Percentiles rank a stretch among this genome's conserved stretches.
Conservation (phyloP, 2,329 filamentous ascomycete genomes). For the Talaromyces sp. region DNA sequence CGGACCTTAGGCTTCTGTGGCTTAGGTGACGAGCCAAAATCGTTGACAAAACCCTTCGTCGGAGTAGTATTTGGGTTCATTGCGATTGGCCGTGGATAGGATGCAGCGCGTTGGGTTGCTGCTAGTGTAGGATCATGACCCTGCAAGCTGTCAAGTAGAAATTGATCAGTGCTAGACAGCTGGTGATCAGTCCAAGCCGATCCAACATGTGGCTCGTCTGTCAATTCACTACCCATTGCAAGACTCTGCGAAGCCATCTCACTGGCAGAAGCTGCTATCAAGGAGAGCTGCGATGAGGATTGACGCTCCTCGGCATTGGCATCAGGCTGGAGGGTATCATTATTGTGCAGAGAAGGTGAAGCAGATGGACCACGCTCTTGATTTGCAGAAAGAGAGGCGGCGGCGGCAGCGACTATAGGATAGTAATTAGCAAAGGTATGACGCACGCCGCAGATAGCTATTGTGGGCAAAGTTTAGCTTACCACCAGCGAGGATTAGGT, state of each 20-base stretch:
- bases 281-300: constrained; percentile 41
- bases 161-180: constrained; percentile 38
- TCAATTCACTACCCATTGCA: constrained; percentile 33
- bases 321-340: constrained; percentile 33
- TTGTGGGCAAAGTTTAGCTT: neutral
- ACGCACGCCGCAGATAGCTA: neutral
- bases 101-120: constrained; percentile 37
- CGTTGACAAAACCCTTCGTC: constrained; percentile 40
- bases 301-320: constrained; percentile 30
- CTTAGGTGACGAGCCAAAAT: constrained; percentile 40
- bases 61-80: constrained; percentile 40
- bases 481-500: constrained; percentile 23
- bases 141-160: constrained; percentile 38
- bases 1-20: constrained; percentile 48
- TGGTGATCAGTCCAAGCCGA: constrained; percentile 32
- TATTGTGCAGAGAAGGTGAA: constrained; percentile 33
- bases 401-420: constrained; percentile 23
- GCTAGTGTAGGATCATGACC: constrained; percentile 40
- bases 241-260: constrained; percentile 43
- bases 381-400: constrained; percentile 31
- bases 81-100: constrained; percentile 42
- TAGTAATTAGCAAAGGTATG: neutral
- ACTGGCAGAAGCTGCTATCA: constrained; percentile 46
- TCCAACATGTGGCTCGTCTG: constrained; percentile 30
- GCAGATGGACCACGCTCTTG: constrained; percentile 32